A percentile compares a stretch with the other conserved stretches of the same genome.
Conservation (phyloP, 805 yeast species). For the Allodekkera sacchari region DNA sequence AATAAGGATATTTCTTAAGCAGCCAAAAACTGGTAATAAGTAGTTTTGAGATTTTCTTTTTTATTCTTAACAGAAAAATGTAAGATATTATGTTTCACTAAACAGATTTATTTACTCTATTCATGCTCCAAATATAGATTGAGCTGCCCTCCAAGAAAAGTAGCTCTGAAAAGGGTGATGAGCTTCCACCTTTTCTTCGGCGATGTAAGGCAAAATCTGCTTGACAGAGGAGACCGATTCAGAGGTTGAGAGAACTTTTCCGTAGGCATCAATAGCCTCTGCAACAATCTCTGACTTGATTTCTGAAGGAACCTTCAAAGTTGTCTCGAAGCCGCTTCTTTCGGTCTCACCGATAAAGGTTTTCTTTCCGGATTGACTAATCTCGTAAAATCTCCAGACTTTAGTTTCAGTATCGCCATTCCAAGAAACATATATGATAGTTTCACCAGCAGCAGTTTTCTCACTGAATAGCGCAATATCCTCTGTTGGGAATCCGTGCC, state of each 20-base stretch:
- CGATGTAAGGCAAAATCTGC: slow-evolving; percentile 5
- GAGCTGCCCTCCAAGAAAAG: too few species aligned
- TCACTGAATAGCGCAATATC: slow-evolving; percentile 21
- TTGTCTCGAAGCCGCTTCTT: slow-evolving; percentile 26
- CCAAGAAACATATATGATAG: slow-evolving; percentile 27
- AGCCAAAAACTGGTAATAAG: too few species aligned
- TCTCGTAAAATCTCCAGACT: slow-evolving; percentile 22
- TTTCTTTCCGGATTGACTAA: slow-evolving; percentile 9
- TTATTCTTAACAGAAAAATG: too few species aligned
- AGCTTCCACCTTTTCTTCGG: not conserved
- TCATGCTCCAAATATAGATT: too few species aligned
- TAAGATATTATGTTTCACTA: too few species aligned
- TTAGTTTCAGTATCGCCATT: slow-evolving; percentile 31
- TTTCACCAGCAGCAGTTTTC: slow-evolving; percentile 11
- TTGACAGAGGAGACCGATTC: slow-evolving; percentile 7
- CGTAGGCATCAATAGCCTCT: slow-evolving; percentile 12
- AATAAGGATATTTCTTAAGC: too few species aligned
- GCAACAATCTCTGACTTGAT: slow-evolving; percentile 8
- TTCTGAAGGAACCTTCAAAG: slow-evolving; percentile 1
- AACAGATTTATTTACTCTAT: too few species aligned
- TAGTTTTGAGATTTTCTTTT: too few species aligned
- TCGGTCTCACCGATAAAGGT: slow-evolving; percentile 12
- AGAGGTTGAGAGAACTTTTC: slow-evolving; percentile 10
- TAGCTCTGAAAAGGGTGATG: not conserved
- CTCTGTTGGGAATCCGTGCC: slow-evolving; percentile 29